These are phyloP conservation scores for Ormosia semicastrata DNA, from an alignment of 306 rosid species.

Conservation along the genomic window DNA sequence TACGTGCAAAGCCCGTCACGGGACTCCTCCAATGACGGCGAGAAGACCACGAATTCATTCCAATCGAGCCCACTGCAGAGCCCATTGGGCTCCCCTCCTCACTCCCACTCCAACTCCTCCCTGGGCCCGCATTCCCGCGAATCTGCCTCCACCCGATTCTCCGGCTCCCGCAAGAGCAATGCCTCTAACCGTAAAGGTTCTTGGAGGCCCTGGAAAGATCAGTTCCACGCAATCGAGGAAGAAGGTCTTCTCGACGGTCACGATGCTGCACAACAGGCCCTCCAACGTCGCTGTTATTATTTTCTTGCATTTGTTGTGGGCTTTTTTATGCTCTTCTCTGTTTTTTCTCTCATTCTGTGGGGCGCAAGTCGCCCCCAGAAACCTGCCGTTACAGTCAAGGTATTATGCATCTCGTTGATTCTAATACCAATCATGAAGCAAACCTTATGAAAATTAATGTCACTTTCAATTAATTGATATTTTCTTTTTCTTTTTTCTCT, in stretches of 20 bases:
- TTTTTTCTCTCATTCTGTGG: conserved; percentile 82
- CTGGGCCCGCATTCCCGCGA: conserved; percentile 83
- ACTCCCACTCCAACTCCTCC: conserved; percentile 89
- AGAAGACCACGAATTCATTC: conserved; percentile 85
- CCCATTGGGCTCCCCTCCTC: conserved; percentile 93
- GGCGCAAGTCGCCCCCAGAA: conserved; percentile 83
- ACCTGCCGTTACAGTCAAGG: conserved; percentile 70
- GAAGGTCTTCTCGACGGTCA: conserved; percentile 67
- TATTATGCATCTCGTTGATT: not conserved
- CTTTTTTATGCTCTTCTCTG: conserved; percentile 51
- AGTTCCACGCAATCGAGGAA: conserved; percentile 69
- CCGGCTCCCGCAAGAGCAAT: conserved; percentile 54
- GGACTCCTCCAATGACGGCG: conserved; percentile 85
- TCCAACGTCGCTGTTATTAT: conserved; percentile 65
- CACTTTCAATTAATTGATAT: not conserved
- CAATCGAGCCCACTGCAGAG: conserved; percentile 77
- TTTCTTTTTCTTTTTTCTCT: not conserved
- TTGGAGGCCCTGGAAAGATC: conserved; percentile 73
- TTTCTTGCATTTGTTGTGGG: conserved; percentile 50
- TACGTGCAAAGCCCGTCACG: conserved; percentile 90
- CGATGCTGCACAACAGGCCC: conserved; percentile 12
- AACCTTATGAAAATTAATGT: not conserved
- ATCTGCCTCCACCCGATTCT: conserved; percentile 87
- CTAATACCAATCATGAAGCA: not conserved
- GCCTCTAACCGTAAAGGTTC: conserved; percentile 35